Conservation (phyloP, 208 protist genomes). For the Crithidia brevicula region DNA sequence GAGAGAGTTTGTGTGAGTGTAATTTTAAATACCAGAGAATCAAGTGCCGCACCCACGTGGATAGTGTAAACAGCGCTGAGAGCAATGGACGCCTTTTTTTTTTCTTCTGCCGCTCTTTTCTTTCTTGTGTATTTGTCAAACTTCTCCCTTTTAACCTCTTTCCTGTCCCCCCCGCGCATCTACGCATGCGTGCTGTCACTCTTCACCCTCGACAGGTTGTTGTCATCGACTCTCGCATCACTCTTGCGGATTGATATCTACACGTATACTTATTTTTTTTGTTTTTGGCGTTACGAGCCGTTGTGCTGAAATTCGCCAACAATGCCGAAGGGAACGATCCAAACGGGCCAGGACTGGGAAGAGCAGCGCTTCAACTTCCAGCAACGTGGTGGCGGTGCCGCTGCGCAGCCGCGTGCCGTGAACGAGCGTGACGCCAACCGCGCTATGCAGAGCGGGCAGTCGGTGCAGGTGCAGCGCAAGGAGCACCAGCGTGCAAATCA, state of each 20-base stretch:
- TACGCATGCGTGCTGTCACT: too few species aligned
- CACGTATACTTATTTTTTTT: neutral
- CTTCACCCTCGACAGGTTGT: too few species aligned
- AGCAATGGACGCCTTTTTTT: too few species aligned
- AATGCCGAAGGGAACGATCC: conserved; percentile 57
- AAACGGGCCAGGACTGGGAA: conserved; percentile 87
- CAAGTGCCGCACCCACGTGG: too few species aligned
- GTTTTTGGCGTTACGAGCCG: neutral
- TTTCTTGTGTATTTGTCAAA: neutral
- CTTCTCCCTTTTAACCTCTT: too few species aligned
- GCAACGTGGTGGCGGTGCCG: conserved; percentile 27
- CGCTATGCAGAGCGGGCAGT: conserved; percentile 70
- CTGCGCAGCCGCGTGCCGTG: conserved; percentile 48
- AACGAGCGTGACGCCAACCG: conserved; percentile 79
- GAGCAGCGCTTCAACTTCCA: conserved; percentile 89
- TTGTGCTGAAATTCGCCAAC: too few species aligned
- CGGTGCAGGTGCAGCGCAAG: conserved; percentile 68
- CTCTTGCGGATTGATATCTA: too few species aligned
- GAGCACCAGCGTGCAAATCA: conserved; percentile 74
- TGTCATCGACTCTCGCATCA: too few species aligned
- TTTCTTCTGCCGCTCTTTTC: conserved; percentile 1
- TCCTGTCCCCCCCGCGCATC: too few species aligned
- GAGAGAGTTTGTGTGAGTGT: too few species aligned
- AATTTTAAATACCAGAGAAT: too few species aligned
- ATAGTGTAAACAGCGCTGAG: too few species aligned